Base-by-base conservation (phyloP, 768 basidiomycete genomes). In the Tricholoma flavovirens region DNA sequence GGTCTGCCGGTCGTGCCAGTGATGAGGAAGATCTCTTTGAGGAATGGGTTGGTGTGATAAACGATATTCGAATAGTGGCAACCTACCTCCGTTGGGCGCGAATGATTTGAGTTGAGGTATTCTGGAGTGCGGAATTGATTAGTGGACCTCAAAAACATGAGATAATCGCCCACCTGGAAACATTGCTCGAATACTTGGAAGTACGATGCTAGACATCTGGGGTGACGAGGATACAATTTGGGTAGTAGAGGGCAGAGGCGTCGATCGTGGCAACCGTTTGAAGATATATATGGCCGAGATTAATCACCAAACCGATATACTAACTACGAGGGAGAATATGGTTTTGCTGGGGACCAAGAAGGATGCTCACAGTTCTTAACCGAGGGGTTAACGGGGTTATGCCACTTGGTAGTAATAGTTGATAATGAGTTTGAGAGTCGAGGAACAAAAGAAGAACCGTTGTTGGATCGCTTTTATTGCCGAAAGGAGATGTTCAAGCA, bases 91-190 rank as follows among this genome's bases (percentile, higher is more conserved):
- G 24, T 26, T 26, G 24, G 5, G 24, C 24, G 24, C 24, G 24
- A 26, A 5, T 26, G 24, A 5, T 26, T 26, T 26, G 2, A 5
- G 3, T 2, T 5, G 5, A 26, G 24, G 24, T 26, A 26, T 26
- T 26, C 24, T 26, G 24, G 5, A 26, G 24, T 26, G 24, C 24
- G 24, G 24, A 26, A 26, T 26, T 26, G 2, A 26, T 2, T n/a
- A 26, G 33, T 11, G 2, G 9, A 11, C 33, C 9, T 22, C 19
- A 19, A 7, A 4, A 5, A 11, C 19, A n/a, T 33, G 30, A n/a
- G 26, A 26, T 17, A 1, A 42, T 19, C 11, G 55, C 70, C 42
- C 59, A 78, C 81, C 79, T 46, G 81, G 81, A 58, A 82, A 83
- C 73, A 81, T 77, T 70, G 43, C 52, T 6, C 43, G 38, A 17